A percentile compares a stretch with the other conserved stretches of the same genome.
Conservation (phyloP, 768 basidiomycete genomes). For the Rhodotorula diobovata region DNA sequence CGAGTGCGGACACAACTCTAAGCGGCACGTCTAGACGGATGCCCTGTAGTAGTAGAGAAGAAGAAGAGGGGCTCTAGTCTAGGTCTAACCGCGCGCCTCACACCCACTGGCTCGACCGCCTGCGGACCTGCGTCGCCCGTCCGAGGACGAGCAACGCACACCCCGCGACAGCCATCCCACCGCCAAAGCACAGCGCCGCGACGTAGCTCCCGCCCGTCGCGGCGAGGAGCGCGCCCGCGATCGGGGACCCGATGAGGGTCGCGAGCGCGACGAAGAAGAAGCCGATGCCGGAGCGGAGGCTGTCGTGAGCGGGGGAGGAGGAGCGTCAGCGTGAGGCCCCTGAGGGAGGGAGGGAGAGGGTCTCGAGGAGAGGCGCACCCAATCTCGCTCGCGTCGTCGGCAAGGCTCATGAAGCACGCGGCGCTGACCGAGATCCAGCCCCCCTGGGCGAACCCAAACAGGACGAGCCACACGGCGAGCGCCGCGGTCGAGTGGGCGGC, state of each 20-base stretch:
- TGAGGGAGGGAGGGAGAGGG: not conserved
- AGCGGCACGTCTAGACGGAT: too few species aligned
- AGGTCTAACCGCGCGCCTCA: not conserved
- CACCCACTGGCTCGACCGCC: not conserved
- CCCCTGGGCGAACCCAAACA: conserved; percentile 28
- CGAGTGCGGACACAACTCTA: too few species aligned
- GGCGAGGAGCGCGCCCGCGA: conserved; percentile 36
- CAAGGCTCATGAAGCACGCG: conserved; percentile 18
- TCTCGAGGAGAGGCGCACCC: conserved; percentile 8
- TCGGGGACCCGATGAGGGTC: conserved; percentile 32
- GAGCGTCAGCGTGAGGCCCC: not conserved
- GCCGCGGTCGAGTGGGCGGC: conserved; percentile 15
- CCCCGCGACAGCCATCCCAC: conserved; percentile 2
- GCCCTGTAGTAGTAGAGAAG: too few species aligned
- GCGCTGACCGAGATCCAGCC: conserved; percentile 21
- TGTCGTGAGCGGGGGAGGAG: not conserved
- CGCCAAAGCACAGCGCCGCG: conserved; percentile 32
- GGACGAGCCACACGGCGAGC: conserved; percentile 19
- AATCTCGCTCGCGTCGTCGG: conserved; percentile 19
- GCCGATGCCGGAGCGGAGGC: conserved; percentile 33
- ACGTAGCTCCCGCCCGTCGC: conserved; percentile 23
- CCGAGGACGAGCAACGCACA: not conserved
- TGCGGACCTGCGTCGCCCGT: not conserved
- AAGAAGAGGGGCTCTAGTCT: too few species aligned
- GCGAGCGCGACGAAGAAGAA: conserved; percentile 37